Conservation (phyloP, 1,139 yeast species). For the Scheffersomyces lignicola region DNA sequence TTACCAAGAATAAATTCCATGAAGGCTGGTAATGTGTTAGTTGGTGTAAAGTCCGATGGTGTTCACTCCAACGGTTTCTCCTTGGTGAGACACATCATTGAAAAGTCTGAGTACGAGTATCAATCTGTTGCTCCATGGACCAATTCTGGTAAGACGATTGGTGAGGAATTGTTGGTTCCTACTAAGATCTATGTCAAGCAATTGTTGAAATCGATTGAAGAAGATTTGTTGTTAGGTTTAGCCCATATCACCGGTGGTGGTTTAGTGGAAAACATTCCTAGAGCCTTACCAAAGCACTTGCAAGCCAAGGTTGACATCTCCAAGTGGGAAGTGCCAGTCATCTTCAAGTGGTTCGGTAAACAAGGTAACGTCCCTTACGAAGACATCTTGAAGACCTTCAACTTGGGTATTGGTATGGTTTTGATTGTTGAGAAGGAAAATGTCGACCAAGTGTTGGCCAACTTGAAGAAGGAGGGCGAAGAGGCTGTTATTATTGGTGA, state of each 20-base stretch:
- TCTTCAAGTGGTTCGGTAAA: slow-evolving; percentile 91
- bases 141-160: slow-evolving; percentile 66
- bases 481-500: slow-evolving; percentile 77
- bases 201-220: slow-evolving; percentile 68
- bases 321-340: slow-evolving; percentile 81
- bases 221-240: slow-evolving; percentile 75
- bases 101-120: slow-evolving; percentile 67
- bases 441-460: slow-evolving; percentile 55
- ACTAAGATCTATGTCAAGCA: slow-evolving; percentile 95
- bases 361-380: slow-evolving; percentile 86
- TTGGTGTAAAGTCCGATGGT: slow-evolving; percentile 91
- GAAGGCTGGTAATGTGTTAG: slow-evolving; percentile 74
- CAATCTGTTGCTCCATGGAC: slow-evolving; percentile 83
- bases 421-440: slow-evolving; percentile 69
- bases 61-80: slow-evolving; percentile 97
- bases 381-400: slow-evolving; percentile 88
- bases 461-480: slow-evolving; percentile 69
- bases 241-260: slow-evolving; percentile 99
- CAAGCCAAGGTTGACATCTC: slow-evolving; percentile 80
- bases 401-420: slow-evolving; percentile 97
- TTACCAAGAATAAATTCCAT: slow-evolving; percentile 70
- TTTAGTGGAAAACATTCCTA: slow-evolving; percentile 90
- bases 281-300: slow-evolving; percentile 81
- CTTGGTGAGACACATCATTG: slow-evolving; percentile 90
- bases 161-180: slow-evolving; percentile 84